Evolutionary conservation across 495 filamentous ascomycete genomes (phyloP).

Genomic region (Viridothelium virens): DNA sequence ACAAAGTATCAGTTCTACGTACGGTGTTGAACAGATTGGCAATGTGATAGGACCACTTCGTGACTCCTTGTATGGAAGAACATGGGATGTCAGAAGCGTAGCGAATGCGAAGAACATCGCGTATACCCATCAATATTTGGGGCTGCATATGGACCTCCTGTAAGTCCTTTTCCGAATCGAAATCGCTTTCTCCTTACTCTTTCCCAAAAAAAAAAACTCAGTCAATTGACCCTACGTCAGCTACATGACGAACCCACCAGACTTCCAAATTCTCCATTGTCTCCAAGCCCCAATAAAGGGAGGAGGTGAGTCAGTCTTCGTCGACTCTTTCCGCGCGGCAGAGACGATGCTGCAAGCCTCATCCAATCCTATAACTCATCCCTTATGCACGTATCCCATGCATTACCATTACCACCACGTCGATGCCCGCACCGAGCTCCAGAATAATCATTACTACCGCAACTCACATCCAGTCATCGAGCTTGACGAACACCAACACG

Average conservation of each 20-base stretch:
- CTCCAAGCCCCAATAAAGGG: conserved; percentile 64
- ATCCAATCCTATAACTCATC: not conserved
- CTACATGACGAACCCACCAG: conserved; percentile 73
- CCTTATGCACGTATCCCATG: conserved; percentile 36
- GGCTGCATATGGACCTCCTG: conserved; percentile 86
- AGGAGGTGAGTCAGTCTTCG: conserved; percentile 69
- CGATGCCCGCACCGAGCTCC: conserved; percentile 13
- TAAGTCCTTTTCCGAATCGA: conserved; percentile 11
- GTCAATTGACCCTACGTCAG: not conserved
- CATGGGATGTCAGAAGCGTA: conserved; percentile 78
- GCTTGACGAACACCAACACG: conserved; percentile 25
- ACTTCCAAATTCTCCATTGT: conserved; percentile 80
- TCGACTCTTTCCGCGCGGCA: conserved; percentile 59
- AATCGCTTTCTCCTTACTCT: not conserved
- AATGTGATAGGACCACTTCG: conserved; percentile 64
- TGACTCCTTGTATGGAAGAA: conserved; percentile 79
- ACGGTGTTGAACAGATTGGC: conserved; percentile 57
- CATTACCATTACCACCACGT: conserved; percentile 63
- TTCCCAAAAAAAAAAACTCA: not conserved
- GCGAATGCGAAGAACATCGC: conserved; percentile 80
- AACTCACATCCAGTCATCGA: conserved; percentile 49
- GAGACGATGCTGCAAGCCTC: conserved; percentile 33
- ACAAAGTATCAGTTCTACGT: not conserved
- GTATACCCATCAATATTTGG: conserved; percentile 71
- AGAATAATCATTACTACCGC: conserved; percentile 47